Evolutionary conservation across 2,329 filamentous ascomycete genomes (phyloP), one percentile per base, ranked within the genome.

Genomic region (Aspergillus candidus): DNA sequence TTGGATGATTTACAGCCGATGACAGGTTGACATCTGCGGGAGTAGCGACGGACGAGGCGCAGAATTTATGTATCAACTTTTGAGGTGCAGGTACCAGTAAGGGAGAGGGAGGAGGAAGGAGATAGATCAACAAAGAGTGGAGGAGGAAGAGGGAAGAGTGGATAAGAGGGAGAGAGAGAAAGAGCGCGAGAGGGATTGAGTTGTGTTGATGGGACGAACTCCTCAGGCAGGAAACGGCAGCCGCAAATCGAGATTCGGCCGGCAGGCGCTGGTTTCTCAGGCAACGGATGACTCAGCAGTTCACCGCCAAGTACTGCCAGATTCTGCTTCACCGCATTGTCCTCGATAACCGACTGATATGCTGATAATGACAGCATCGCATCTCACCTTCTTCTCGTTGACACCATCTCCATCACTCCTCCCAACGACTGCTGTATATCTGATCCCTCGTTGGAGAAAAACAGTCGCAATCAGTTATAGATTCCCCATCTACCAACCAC

Each of bases 221-320:
- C 7, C 22, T 27, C 22, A 7, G 22, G 22, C 22, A 3, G 4
- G 8, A 27, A 27, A 34, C 35, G 36, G 40, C 49, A 44, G 46
- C 37, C 44, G 40, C 47, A 41, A 27, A 44, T 47, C 41, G 32
- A 49, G 44, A 49, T 45, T 39, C 44, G 32, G 27, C 11, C 15
- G 39, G 44, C 44, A 35, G 44, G 43, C 49, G 49, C 53, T 49
- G 51, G 65, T 69, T 56, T 59, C 55, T 53, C 33, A 46, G 59
- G 63, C 62, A 68, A 70, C 66, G 13, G 50, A 44, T 65, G 59
- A 65, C 53, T 63, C 55, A 64, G 17, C 40, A 2, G 7, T 6
- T 45, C 54, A 56, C 61, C 58, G 56, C 59, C 55, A 33, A 2
- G 17, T 62, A 61, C 56, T 66, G 62, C 62, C 54, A 32, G 22